phyloP scores from a whole-genome alignment of 768 basidiomycete genomes.

The Calocybe indica region DNA sequence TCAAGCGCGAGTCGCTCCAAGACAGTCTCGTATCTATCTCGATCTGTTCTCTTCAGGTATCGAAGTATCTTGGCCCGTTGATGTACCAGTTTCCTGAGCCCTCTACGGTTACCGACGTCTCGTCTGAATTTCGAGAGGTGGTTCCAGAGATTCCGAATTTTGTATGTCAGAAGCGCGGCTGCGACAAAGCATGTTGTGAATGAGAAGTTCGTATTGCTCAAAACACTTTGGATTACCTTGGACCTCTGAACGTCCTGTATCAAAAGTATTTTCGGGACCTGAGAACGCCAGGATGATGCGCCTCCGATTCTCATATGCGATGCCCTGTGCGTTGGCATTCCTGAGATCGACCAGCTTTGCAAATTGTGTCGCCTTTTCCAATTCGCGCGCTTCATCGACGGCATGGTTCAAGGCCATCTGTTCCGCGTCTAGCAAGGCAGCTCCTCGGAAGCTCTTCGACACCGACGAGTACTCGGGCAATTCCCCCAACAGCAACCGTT shows the following conservation, averaged over 20 bases:
- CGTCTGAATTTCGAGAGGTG: conserved; percentile 65
- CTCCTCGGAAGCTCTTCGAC: conserved; percentile 11
- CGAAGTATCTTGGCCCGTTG: conserved; percentile 76
- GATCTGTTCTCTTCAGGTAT: conserved; percentile 64
- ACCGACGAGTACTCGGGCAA: conserved; percentile 52
- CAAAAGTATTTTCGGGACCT: conserved; percentile 52
- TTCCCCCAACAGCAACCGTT: conserved; percentile 58
- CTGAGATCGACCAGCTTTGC: conserved; percentile 74
- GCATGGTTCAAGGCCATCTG: conserved; percentile 5
- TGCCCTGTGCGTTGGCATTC: conserved; percentile 84
- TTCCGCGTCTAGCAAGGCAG: neutral
- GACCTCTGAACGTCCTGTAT: conserved; percentile 82
- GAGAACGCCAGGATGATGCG: conserved; percentile 81
- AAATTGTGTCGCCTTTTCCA: conserved; percentile 47
- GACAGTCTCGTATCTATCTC: conserved; percentile 66
- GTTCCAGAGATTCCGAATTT: conserved; percentile 76
- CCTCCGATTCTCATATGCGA: conserved; percentile 80
- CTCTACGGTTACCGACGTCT: conserved; percentile 73
- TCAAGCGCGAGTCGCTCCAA: conserved; percentile 76
- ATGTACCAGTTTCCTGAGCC: conserved; percentile 75
- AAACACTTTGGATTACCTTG: conserved; percentile 54
- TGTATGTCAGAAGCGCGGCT: conserved; percentile 85
- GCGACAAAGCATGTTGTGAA: neutral
- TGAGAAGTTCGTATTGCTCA: neutral
- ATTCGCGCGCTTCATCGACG: conserved; percentile 14